Conservation (phyloP, 2,329 filamentous ascomycete genomes). For the Pestalotiopsis sp. region DNA sequence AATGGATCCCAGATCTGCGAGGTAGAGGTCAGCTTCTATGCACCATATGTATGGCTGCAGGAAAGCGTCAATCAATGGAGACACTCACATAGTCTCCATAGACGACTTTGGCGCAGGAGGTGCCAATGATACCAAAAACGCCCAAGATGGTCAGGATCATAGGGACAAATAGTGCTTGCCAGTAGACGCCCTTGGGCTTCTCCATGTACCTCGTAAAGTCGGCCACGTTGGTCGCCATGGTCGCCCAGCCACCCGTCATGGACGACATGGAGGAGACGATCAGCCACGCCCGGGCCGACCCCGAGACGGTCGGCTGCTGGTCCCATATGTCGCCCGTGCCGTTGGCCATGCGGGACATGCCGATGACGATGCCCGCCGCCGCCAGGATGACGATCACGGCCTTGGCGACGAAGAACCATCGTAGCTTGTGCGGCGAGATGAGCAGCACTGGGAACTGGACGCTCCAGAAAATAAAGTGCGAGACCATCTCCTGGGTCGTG, state of each 20-base stretch:
- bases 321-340: constrained; percentile 46
- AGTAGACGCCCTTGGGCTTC: constrained; percentile 37
- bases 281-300: constrained; percentile 55
- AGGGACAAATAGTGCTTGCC: constrained; percentile 48
- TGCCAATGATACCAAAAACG: constrained; percentile 59
- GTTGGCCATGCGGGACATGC: constrained; percentile 61
- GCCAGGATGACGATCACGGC: constrained; percentile 55
- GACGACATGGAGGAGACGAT: constrained; percentile 48
- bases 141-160: constrained; percentile 51
- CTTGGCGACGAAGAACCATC: constrained; percentile 54
- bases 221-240: constrained; percentile 51
- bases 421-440: constrained; percentile 33
- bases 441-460: constrained; percentile 33
- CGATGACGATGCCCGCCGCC: constrained; percentile 65
- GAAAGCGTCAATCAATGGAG: constrained; percentile 44
- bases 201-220: constrained; percentile 55
- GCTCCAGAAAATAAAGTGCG: constrained; percentile 55
- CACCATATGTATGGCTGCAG: constrained; percentile 35
- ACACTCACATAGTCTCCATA: constrained; percentile 56
- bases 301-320: constrained; percentile 34
- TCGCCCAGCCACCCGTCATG: constrained; percentile 47
- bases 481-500: constrained; percentile 55
- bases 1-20: constrained; percentile 18
- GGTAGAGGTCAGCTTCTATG: background rate
- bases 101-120: constrained; percentile 54